Base-by-base conservation (phyloP, 75 land plant species). In the Picea glauca region DNA sequence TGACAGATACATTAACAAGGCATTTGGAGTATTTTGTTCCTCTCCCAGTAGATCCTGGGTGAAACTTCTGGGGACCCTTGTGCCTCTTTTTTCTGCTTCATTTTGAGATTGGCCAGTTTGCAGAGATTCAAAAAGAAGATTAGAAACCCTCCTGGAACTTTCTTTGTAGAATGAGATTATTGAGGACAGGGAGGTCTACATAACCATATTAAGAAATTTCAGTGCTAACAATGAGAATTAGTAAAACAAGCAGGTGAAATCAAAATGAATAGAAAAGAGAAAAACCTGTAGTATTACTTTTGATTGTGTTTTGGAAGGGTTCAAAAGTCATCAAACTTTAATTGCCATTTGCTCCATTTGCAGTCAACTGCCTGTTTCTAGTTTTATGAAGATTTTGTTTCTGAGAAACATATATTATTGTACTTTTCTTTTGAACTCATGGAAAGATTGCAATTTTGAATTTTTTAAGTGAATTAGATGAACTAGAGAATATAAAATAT, bases 281-380 rank as follows among this genome's bases (percentile, higher is more conserved):
- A 70, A 40, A 11, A 1, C 13, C 3, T 40, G 23, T 40, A 35
- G 43, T 7, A 7, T 43, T 70, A 20, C 50, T 43, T 38, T 70
- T 40, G 74, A 8, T 70, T 70, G 23, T 70, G 74, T 70, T 70
- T 46, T 43, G 43, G 74, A 38, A 70, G 56, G 56, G 18, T 21
- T 23, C 74, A 70, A 20, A 70, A 70, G 74, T 70, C 21, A 2
- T n/a, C 1, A 43, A 43, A 18, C n/a, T 70, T 70, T 43, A 0
- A 23, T 70, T 43, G 12, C n/a, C 15, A 70, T 38, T 38, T 40
- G 21, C 14, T 43, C 43, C 46, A 70, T 43, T 18, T 70, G 74
- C 54, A 70, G n/a, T n/a, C 0, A 9, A 35, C 56, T 43, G 54
- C n/a, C 23, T 46, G n/a, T 43, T 43, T 70, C 56, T 70, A 70